Percentiles rank a stretch among this genome's conserved stretches.
Evolutionary conservation across 2,329 filamentous ascomycete genomes (phyloP).

Genomic region (Penicillium vulpinum): DNA sequence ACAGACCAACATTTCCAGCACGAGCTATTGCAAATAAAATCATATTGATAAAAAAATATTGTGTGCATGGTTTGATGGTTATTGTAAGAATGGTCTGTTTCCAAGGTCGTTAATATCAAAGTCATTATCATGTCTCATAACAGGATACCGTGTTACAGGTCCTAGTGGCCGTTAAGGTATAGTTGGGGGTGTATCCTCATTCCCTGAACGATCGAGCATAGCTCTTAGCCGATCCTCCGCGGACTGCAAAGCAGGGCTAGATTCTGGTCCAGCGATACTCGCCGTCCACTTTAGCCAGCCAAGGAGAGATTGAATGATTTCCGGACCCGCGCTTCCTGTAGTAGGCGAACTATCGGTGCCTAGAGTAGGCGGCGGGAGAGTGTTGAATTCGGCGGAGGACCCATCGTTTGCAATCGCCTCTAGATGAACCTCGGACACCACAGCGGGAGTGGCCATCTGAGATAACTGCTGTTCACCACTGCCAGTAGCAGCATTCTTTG

Average conservation of each 20-base stretch:
- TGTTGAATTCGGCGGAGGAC: not conserved
- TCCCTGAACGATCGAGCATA: constrained; percentile 31
- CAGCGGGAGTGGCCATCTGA: constrained; percentile 36
- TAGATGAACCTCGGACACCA: constrained; percentile 42
- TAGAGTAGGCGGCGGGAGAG: not conserved
- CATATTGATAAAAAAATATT: not conserved
- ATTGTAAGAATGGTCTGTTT: not conserved
- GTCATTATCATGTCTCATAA: constrained; percentile 13
- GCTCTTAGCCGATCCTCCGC: constrained; percentile 41
- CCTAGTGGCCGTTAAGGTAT: not conserved
- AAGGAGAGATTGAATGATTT: constrained; percentile 38
- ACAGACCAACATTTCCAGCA: not conserved
- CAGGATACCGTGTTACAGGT: not conserved
- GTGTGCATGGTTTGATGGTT: not conserved
- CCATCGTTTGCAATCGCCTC: constrained; percentile 35
- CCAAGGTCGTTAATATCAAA: constrained; percentile 2
- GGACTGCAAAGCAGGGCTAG: constrained; percentile 27
- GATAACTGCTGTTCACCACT: constrained; percentile 14
- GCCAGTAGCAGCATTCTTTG: constrained; percentile 11
- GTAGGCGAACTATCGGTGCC: not conserved
- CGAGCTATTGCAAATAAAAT: not conserved
- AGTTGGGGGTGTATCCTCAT: not conserved
- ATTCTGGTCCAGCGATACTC: constrained; percentile 18
- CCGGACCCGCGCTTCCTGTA: constrained; percentile 16
- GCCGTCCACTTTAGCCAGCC: constrained; percentile 35